These are phyloP conservation scores for Grosmannia huntii DNA, from an alignment of 2,329 filamentous ascomycete genomes.

Conservation along the genomic window DNA sequence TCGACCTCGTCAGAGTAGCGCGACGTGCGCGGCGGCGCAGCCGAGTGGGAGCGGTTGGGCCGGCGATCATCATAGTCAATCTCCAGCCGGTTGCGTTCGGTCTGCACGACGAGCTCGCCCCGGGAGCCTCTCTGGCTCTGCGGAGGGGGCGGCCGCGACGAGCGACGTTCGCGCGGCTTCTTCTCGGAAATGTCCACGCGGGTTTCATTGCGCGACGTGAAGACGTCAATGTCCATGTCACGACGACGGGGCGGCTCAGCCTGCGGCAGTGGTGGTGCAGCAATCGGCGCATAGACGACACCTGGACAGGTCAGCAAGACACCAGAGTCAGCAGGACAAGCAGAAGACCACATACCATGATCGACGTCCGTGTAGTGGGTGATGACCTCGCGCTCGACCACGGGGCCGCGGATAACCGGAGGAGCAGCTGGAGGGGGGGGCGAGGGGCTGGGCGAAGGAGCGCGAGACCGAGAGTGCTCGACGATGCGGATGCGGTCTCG, in stretches of 20 bases:
- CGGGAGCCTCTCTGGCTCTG: conserved; percentile 8
- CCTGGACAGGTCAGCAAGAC: conserved; percentile 21
- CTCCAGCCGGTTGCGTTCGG: conserved; percentile 35
- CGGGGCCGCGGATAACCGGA: conserved; percentile 55
- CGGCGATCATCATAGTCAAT: conserved; percentile 27
- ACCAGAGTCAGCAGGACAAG: too few species aligned
- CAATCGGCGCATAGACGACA: conserved; percentile 29
- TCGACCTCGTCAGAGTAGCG: conserved; percentile 35
- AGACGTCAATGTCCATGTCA: conserved; percentile 51
- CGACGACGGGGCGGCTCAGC: conserved; percentile 25
- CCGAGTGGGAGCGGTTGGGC: conserved; percentile 16
- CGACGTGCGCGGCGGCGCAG: conserved; percentile 30
- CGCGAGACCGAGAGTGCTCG: conserved; percentile 31
- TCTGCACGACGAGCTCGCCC: conserved; percentile 53
- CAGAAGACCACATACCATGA: conserved; percentile 52
- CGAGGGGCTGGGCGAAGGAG: conserved; percentile 32
- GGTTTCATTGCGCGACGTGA: conserved; percentile 38
- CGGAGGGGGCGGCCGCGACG: conserved; percentile 26
- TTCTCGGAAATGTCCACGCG: conserved; percentile 42
- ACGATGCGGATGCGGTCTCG: conserved; percentile 32
- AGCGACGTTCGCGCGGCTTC: conserved; percentile 27
- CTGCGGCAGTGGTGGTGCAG: conserved; percentile 35
- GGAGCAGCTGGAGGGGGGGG: conserved; percentile 36
- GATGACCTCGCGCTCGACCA: conserved; percentile 78
- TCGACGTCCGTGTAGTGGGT: conserved; percentile 81